Percentiles rank a stretch among this genome's conserved stretches.
Evolutionary conservation across 768 basidiomycete species (phyloP).

Genomic region (Kwoniella mangroviensis): DNA sequence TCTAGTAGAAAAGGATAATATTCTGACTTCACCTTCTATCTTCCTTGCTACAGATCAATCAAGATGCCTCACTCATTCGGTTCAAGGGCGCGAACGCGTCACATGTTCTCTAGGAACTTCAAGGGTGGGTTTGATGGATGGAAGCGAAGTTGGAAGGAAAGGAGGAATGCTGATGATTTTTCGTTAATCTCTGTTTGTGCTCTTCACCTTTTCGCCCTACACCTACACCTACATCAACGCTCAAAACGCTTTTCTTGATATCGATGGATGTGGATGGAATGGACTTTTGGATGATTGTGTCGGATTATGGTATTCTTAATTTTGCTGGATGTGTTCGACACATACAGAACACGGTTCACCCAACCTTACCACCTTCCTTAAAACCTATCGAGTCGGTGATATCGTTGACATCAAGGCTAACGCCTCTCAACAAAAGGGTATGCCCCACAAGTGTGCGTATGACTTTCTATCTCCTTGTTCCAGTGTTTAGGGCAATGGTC

Average conservation of each 20-base stretch:
- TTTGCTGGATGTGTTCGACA: slow-evolving; percentile 13
- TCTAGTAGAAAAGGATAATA: neutral
- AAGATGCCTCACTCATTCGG: slow-evolving; percentile 99
- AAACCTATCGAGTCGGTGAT: slow-evolving; percentile 92
- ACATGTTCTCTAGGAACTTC: slow-evolving; percentile 99
- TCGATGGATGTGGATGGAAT: slow-evolving; percentile 7
- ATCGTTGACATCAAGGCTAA: slow-evolving; percentile 99
- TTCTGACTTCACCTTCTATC: neutral
- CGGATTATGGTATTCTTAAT: too few relatives aligned
- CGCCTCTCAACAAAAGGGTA: slow-evolving; percentile 98
- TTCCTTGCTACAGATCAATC: slow-evolving; percentile 25
- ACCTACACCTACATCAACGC: neutral
- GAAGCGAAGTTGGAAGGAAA: neutral
- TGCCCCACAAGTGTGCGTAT: slow-evolving; percentile 96
- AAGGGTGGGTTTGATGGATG: slow-evolving; percentile 70
- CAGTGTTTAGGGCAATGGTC: too few relatives aligned
- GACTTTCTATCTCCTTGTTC: neutral
- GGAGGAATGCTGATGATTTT: slow-evolving; percentile 20
- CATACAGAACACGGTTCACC: slow-evolving; percentile 80
- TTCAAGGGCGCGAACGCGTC: slow-evolving; percentile 99
- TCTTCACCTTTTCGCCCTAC: neutral
- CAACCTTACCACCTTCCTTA: slow-evolving; percentile 89
- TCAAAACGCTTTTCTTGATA: neutral
- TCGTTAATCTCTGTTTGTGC: neutral
- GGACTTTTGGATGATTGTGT: slow-evolving; percentile 4